phyloP scores from a whole-genome alignment of 208 protist genomes.

The Wallacemonas collosoma region DNA sequence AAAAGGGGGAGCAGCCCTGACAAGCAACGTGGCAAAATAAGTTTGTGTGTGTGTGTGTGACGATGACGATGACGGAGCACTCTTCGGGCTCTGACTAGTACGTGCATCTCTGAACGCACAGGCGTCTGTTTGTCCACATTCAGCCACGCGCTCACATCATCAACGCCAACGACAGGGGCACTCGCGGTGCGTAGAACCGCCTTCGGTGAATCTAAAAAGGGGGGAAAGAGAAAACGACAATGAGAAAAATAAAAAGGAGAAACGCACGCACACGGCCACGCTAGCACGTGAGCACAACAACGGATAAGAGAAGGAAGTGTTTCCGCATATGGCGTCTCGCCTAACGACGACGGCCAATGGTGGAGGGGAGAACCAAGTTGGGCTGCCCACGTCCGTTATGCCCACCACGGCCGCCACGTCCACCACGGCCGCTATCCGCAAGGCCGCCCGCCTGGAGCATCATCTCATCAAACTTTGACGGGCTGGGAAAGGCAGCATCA shows the following conservation, averaged over 20 bases:
- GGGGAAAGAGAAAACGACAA: constrained; percentile 7
- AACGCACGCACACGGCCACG: background rate
- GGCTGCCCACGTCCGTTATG: constrained; percentile 49
- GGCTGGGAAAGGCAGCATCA: constrained; percentile 79
- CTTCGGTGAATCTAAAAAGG: background rate
- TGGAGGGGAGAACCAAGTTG: constrained; percentile 65
- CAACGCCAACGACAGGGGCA: no score
- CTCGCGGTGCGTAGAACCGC: no score
- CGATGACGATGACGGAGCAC: no score
- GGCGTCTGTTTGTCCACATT: no score
- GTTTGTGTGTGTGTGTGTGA: no score
- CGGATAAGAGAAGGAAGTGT: background rate
- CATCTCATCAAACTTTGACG: constrained; percentile 90
- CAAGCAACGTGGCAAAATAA: no score
- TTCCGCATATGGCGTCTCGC: background rate
- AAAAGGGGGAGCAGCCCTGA: no score
- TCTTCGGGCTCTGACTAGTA: no score
- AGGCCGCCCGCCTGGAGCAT: constrained; percentile 77
- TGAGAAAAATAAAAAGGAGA: constrained; percentile 19
- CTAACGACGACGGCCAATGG: constrained; percentile 69
- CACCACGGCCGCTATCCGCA: constrained; percentile 29
- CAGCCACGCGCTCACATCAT: no score
- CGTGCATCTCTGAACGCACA: no score
- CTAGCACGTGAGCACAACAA: background rate
- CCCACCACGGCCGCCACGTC: constrained; percentile 31